Conservation (phyloP, 768 basidiomycete genomes). For the Termitomyces sp. region DNA sequence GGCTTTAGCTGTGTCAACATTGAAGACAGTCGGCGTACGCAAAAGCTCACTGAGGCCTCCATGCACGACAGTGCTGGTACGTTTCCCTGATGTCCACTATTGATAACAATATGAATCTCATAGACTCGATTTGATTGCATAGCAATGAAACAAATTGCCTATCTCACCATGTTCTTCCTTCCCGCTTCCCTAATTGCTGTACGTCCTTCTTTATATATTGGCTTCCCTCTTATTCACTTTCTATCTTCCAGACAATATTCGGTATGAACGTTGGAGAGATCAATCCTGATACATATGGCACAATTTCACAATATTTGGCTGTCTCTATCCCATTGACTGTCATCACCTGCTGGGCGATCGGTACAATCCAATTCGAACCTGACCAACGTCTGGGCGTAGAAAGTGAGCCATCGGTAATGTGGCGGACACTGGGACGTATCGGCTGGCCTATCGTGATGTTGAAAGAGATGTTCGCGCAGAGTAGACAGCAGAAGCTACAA, state of each 20-base stretch:
- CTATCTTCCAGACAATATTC: conserved; percentile 34
- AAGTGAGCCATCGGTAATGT: conserved; percentile 2
- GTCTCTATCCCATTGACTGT: conserved; percentile 35
- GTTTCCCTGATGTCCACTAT: not conserved
- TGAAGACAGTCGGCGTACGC: conserved; percentile 39
- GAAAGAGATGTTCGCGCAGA: not conserved
- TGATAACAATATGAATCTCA: not conserved
- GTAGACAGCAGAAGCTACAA: not conserved
- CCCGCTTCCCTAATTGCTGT: conserved; percentile 48
- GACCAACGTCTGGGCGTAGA: not conserved
- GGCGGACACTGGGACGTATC: conserved; percentile 9
- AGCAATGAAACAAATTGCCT: conserved; percentile 51
- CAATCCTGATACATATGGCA: conserved; percentile 21
- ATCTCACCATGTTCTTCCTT: conserved; percentile 58
- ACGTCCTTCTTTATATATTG: conserved; percentile 8
- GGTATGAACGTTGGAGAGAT: conserved; percentile 53
- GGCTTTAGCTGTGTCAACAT: conserved; percentile 45
- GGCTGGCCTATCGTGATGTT: conserved; percentile 12
- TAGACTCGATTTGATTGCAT: not conserved
- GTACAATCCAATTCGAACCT: conserved; percentile 37
- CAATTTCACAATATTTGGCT: conserved; percentile 33
- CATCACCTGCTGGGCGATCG: conserved; percentile 39
- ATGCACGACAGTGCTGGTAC: conserved; percentile 37
- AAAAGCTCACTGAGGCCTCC: conserved; percentile 33
- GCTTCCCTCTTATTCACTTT: not conserved